A percentile compares a stretch with the other conserved stretches of the same genome.
Evolutionary conservation across 345 rosid species (phyloP).

Genomic region (Pseudoturritis turrita): DNA sequence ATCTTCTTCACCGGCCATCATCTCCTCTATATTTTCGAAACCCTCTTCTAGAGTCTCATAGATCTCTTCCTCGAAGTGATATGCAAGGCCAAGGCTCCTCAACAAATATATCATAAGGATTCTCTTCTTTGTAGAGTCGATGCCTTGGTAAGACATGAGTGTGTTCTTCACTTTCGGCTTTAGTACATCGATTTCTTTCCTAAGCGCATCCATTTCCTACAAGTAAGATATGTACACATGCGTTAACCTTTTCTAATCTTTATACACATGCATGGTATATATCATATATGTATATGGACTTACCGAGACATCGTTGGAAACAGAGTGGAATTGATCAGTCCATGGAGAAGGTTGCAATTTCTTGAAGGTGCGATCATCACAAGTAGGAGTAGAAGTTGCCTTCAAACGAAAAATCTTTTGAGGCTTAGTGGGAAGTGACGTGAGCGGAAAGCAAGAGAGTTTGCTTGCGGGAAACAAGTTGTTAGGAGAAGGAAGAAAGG

Average conservation of each 20-base stretch:
- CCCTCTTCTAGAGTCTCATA: neutral
- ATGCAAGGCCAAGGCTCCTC: conserved; percentile 7
- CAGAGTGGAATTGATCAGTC: neutral
- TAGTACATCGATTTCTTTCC: neutral
- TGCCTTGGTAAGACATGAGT: neutral
- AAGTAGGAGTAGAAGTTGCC: neutral
- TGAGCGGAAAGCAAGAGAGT: neutral
- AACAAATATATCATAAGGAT: neutral
- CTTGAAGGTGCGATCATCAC: neutral
- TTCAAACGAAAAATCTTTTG: neutral
- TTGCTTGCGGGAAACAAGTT: no score
- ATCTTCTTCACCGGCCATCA: conserved; percentile 1
- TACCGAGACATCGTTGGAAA: neutral
- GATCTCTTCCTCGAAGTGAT: conserved; percentile 2
- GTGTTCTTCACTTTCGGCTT: neutral
- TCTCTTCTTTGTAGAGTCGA: neutral
- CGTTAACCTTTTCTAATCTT: neutral
- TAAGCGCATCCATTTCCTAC: conserved; percentile 7
- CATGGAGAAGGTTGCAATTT: neutral
- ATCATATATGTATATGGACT: neutral
- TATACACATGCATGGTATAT: neutral
- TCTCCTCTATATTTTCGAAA: neutral
- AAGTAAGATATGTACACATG: neutral
- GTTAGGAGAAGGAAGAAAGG: neutral
- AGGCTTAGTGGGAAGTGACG: neutral